These are phyloP conservation scores for Cucumis sativus DNA, from an alignment of 306 rosid genomes.

Conservation along the genomic window Cucumber_9930_V3 NC_026656.2:15167001-15167500, in stretches of 20 bases:
- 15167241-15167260: not conserved
- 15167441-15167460: not conserved
- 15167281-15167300: not conserved
- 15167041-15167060: conserved; percentile 71
- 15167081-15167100: conserved; percentile 63
- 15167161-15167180: conserved; percentile 73
- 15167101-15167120: conserved; percentile 89
- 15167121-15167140: conserved; percentile 95
- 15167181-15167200: conserved; percentile 8
- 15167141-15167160: conserved; percentile 88
- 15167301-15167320: not conserved
- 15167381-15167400: not conserved
- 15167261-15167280: not conserved
- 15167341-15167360: not conserved
- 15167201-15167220: not conserved
- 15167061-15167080: conserved; percentile 64
- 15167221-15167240: not conserved
- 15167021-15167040: not conserved
- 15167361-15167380: not conserved
- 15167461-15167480: not conserved
- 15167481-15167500: not conserved
- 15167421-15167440: not conserved
- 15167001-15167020: not conserved
- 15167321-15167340: not conserved
- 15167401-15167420: not conserved